Evolutionary conservation across 2,329 filamentous ascomycete species (phyloP), one percentile per base, ranked within the genome.

Genomic region (Fusarium luffae): DNA sequence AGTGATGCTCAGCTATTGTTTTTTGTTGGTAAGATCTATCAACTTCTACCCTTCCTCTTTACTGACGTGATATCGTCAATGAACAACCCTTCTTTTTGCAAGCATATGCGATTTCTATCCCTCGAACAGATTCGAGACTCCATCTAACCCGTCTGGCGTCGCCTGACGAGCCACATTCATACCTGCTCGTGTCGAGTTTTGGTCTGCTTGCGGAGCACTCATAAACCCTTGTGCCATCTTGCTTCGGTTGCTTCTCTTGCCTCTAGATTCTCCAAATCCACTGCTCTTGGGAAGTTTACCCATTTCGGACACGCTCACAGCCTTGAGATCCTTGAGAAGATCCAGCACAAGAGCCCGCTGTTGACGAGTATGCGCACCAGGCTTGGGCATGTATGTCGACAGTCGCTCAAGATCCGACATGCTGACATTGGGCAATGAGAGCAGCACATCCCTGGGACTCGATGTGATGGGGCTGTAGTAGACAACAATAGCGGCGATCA

Each of bases 281-380:
- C 80, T 80, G 47, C 82, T 85, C 78, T 89, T 89, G 54, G 81
- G 84, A 9, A 99, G 89, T 79, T 93, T 96, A 27, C 96, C 96
- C 83, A 96, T 92, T 80, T 99, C 96, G 10, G 94, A 93, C 59
- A 99, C 93, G 74, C 94, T 95, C 8, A 98, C 90, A 1, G 96
- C 96, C 71, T 97, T 90, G 9, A 99, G 85, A 44, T 94, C 91
- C 72, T 94, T 92, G 23, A 99, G 84, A 18, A 99, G 82, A 67
- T 97, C 93, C 11, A 99, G 82, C 18, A 99, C 89, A 25, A 97
- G 82, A 2, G 90, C 91, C 21, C 95, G 86, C 80, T 97, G 94
- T 74, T 92, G 89, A 5, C 94, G 87, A n/a, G 90, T 87, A 54
- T 89, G 88, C 18, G 87, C 83, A 2, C 82, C 82, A 5, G 88